These are phyloP conservation scores for Syzygium jambos DNA, from an alignment of 345 rosid species.

Conservation along the genomic window DNA sequence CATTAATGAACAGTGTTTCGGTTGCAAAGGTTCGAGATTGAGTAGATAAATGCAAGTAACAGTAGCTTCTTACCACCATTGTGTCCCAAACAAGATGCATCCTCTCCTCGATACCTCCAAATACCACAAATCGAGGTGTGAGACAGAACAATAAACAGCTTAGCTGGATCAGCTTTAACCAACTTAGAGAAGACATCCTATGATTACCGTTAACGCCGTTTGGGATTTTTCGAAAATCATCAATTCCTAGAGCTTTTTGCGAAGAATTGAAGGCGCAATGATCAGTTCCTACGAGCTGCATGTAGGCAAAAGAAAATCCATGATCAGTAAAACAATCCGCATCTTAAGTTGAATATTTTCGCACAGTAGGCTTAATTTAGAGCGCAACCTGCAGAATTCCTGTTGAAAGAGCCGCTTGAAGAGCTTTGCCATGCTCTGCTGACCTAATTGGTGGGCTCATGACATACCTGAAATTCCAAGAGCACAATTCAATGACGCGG, in stretches of 20 bases:
- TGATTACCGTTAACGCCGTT: slow-evolving; percentile 85
- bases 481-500: background rate
- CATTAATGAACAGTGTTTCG: background rate
- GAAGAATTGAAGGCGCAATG: slow-evolving; percentile 79
- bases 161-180: background rate
- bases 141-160: background rate
- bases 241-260: slow-evolving; percentile 74
- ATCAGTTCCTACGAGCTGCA: slow-evolving; percentile 96
- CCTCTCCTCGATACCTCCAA: slow-evolving; percentile 85
- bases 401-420: slow-evolving; percentile 82
- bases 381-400: slow-evolving; percentile 78
- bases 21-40: background rate
- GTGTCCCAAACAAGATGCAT: slow-evolving; percentile 96
- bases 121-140: slow-evolving; percentile 4
- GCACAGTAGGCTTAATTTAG: background rate
- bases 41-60: background rate
- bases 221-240: slow-evolving; percentile 90
- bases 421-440: slow-evolving; percentile 76
- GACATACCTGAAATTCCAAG: slow-evolving; percentile 56
- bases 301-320: background rate
- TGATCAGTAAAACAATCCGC: background rate
- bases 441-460: slow-evolving; percentile 97
- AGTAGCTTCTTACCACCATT: slow-evolving; percentile 69
- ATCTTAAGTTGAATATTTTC: background rate
- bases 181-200: slow-evolving; percentile 5